These are phyloP conservation scores for Xylaria sp. DNA, from an alignment of 2,329 filamentous ascomycete genomes.

Conservation along the genomic window DNA sequence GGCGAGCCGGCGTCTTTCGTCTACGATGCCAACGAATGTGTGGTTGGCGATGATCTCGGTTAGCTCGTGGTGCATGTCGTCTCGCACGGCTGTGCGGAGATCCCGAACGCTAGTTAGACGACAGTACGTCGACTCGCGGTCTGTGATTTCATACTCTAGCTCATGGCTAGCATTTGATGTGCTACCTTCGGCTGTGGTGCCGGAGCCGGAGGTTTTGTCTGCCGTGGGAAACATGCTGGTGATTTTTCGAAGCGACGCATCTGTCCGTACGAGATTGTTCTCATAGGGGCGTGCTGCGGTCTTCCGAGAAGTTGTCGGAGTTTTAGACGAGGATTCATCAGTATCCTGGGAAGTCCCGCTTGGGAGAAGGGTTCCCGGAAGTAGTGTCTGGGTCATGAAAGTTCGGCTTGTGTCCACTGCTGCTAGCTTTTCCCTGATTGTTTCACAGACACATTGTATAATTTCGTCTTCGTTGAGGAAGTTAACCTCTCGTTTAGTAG, in stretches of 20 bases:
- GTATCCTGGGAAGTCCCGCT: constrained; percentile 45
- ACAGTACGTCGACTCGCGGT: constrained; percentile 76
- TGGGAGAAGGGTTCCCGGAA: constrained; percentile 70
- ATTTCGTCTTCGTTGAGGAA: constrained; percentile 99
- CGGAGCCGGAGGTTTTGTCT: constrained; percentile 51
- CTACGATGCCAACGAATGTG: constrained; percentile 93
- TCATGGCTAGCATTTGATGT: constrained; percentile 48
- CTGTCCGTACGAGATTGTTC: constrained; percentile 90
- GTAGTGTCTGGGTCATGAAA: constrained; percentile 91
- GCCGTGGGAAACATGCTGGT: constrained; percentile 89
- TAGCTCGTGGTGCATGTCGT: constrained; percentile 83
- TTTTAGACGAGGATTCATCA: constrained; percentile 49
- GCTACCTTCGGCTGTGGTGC: constrained; percentile 44
- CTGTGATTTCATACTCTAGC: constrained; percentile 72
- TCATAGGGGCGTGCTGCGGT: constrained; percentile 73
- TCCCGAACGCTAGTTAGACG: constrained; percentile 86
- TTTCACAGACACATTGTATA: constrained; percentile 83
- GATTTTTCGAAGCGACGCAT: constrained; percentile 90
- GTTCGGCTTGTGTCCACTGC: constrained; percentile 93
- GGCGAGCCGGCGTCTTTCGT: constrained; percentile 85
- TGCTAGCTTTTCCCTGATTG: constrained; percentile 80
- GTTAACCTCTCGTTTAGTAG: constrained; percentile 95
- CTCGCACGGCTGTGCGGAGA: constrained; percentile 82
- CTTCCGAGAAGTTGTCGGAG: constrained; percentile 53
- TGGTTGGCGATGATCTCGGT: constrained; percentile 89